Percentiles rank a stretch among this genome's conserved stretches.
These are phyloP conservation scores for Symbiodinium natans DNA, from an alignment of 73 alveolate genomes.

Conservation along the genomic window DNA sequence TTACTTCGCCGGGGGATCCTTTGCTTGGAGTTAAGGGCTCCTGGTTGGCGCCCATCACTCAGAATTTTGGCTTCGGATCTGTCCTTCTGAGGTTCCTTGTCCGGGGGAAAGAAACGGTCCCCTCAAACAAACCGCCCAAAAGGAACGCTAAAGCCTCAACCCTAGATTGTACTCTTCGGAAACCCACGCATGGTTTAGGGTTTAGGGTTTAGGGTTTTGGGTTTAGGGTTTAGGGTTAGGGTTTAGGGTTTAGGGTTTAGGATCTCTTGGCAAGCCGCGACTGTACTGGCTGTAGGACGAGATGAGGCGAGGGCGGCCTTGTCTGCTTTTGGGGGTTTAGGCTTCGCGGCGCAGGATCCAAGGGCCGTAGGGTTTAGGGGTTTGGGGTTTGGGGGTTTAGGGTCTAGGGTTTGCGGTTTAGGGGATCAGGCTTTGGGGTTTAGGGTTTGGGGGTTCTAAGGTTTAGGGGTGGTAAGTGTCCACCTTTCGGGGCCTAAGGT, in stretches of 20 bases:
- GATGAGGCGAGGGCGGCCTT: constrained; percentile 25
- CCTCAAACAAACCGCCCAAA: background rate
- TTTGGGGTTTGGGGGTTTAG: background rate
- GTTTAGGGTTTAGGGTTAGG: too few species aligned
- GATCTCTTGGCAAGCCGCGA: constrained; percentile 15
- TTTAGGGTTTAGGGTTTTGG: too few species aligned
- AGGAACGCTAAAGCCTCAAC: background rate
- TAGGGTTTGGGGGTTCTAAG: background rate
- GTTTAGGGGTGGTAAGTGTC: too few species aligned
- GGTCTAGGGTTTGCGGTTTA: background rate
- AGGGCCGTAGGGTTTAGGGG: background rate
- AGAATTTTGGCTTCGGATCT: background rate
- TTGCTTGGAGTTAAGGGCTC: background rate
- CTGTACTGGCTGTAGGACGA: constrained; percentile 75
- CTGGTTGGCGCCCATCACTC: background rate
- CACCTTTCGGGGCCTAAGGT: background rate
- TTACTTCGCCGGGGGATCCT: background rate
- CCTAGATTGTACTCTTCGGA: background rate
- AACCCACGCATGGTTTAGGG: background rate
- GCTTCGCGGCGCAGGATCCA: background rate
- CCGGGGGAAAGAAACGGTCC: background rate
- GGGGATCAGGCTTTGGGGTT: background rate
- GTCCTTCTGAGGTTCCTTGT: background rate
- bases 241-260: too few species aligned
- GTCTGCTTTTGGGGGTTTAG: background rate